Percentiles rank a stretch among this genome's conserved stretches.
Conservation (phyloP, 148 eudicot species). For the Vaccinium myrtillus region DNA sequence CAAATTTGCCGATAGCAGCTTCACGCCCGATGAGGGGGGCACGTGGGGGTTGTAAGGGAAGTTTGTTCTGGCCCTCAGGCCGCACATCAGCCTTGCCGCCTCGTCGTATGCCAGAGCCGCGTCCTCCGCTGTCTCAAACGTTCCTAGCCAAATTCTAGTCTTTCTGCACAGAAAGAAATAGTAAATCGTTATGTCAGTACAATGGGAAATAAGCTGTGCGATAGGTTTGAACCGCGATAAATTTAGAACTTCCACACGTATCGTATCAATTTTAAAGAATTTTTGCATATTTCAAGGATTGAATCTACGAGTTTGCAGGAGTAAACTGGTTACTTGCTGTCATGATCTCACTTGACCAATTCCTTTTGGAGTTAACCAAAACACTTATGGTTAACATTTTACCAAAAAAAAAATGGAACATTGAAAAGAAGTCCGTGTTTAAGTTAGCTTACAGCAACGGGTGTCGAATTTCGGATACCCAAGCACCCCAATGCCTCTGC, state of each 20-base stretch:
- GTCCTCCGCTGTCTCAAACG: slow-evolving; percentile 75
- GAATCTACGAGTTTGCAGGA: not conserved
- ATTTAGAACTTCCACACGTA: not conserved
- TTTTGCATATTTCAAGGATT: not conserved
- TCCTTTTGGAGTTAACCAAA: not conserved
- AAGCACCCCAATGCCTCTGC: slow-evolving; percentile 70
- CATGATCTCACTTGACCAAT: not conserved
- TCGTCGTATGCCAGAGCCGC: slow-evolving; percentile 73
- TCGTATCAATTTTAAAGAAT: not conserved
- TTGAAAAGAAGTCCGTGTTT: not conserved
- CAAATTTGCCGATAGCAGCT: slow-evolving; percentile 46
- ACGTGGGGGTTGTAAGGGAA: slow-evolving; percentile 37
- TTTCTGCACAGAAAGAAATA: slow-evolving; percentile 35
- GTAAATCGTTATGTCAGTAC: not conserved
- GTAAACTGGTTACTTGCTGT: not conserved
- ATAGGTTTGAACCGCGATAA: not conserved
- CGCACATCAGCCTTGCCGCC: slow-evolving; percentile 63
- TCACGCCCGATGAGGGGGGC: slow-evolving; percentile 14
- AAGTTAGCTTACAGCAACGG: slow-evolving; percentile 45
- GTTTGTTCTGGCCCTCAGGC: slow-evolving; percentile 54
- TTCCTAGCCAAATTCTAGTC: slow-evolving; percentile 75
- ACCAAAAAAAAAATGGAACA: not conserved
- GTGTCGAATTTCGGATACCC: slow-evolving; percentile 80
- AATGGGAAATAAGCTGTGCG: not conserved
- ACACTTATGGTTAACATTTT: not conserved